Conservation (phyloP, 1,139 yeast genomes). For the Saccharomyces hybrid region DNA sequence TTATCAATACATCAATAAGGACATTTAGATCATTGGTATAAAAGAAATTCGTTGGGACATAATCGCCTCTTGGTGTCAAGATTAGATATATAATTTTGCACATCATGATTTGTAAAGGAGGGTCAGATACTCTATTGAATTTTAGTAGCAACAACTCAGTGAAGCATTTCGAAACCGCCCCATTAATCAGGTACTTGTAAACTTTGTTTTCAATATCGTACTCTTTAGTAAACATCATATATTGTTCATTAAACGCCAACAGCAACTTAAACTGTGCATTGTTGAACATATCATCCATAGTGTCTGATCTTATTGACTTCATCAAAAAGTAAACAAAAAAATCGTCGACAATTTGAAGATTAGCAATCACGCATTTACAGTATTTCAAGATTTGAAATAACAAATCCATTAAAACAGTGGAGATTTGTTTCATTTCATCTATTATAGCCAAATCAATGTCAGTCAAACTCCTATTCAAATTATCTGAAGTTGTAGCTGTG, state of each 20-base stretch:
- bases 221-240: conserved; percentile 53
- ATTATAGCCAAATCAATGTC: conserved; percentile 29
- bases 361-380: conserved; percentile 38
- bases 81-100: conserved; percentile 70
- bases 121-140: conserved; percentile 67
- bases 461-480: conserved; percentile 6
- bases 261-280: conserved; percentile 68
- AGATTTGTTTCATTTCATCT: conserved; percentile 32
- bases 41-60: conserved; percentile 50
- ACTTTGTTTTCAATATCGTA: conserved; percentile 40
- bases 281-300: conserved; percentile 58
- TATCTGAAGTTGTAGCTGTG: not conserved
- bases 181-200: conserved; percentile 39
- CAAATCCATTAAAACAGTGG: conserved; percentile 44
- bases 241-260: conserved; percentile 76
- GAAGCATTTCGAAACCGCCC: conserved; percentile 39
- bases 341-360: conserved; percentile 43
- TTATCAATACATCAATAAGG: conserved; percentile 71
- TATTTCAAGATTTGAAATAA: conserved; percentile 47
- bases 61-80: conserved; percentile 58
- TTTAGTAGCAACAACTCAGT: conserved; percentile 52
- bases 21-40: conserved; percentile 84
- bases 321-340: conserved; percentile 43
- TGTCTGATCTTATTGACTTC: conserved; percentile 39
- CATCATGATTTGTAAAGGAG: conserved; percentile 67